phyloP scores from a whole-genome alignment of 2,329 filamentous ascomycete genomes.

The Pleoardoris graminearum region DNA sequence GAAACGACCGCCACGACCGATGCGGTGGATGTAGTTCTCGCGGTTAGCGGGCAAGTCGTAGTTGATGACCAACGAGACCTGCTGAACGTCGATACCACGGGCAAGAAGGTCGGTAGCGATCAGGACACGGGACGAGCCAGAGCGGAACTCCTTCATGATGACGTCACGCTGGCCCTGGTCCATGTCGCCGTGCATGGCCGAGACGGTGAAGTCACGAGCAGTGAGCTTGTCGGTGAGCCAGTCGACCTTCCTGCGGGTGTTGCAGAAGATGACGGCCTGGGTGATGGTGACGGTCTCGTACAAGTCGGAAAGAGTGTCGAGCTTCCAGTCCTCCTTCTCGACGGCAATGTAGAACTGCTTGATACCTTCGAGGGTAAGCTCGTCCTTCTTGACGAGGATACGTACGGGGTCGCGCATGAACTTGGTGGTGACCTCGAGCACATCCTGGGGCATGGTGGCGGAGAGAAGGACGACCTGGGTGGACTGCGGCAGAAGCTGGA shows the following conservation, averaged over 20 bases:
- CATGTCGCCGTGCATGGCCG: slow-evolving; percentile 99
- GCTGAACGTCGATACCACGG: slow-evolving; percentile 99
- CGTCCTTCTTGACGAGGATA: slow-evolving; percentile 99
- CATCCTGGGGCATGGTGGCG: slow-evolving; percentile 98
- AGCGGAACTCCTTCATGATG: slow-evolving; percentile 99
- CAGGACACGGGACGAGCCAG: slow-evolving; percentile 95
- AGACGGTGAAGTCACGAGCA: slow-evolving; percentile 97
- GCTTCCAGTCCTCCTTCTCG: slow-evolving; percentile 99
- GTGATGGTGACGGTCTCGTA: slow-evolving; percentile 99
- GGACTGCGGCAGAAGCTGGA: slow-evolving; percentile 95
- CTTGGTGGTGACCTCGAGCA: slow-evolving; percentile 98
- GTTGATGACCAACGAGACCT: slow-evolving; percentile 99
- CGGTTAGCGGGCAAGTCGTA: slow-evolving; percentile 98
- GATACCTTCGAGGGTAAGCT: slow-evolving; percentile 99
- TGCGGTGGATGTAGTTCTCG: slow-evolving; percentile 99
- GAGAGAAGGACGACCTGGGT: slow-evolving; percentile 98
- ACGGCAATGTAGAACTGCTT: slow-evolving; percentile 99
- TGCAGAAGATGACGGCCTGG: slow-evolving; percentile 99
- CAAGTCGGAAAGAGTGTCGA: slow-evolving; percentile 96
- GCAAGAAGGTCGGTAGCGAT: slow-evolving; percentile 97
- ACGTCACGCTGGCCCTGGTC: slow-evolving; percentile 96
- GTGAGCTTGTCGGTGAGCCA: slow-evolving; percentile 99
- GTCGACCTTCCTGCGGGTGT: slow-evolving; percentile 99
- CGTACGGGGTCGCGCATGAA: slow-evolving; percentile 99
- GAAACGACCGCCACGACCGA: slow-evolving; percentile 99